phyloP scores from a whole-genome alignment of 495 filamentous ascomycete species.

The Elasticomyces elasticus region DNA sequence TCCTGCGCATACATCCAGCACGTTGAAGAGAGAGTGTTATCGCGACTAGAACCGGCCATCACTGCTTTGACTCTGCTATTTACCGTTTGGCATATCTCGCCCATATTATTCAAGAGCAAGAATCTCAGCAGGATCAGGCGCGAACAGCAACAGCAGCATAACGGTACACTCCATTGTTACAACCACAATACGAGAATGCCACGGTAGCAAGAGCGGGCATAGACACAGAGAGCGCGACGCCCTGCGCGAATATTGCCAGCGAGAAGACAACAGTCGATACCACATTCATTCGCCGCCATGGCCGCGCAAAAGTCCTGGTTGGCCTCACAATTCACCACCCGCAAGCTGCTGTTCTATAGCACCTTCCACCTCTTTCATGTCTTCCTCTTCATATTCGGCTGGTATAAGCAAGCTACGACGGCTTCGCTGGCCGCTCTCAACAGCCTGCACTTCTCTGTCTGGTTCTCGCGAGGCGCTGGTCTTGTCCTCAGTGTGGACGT shows the following conservation, averaged over 20 bases:
- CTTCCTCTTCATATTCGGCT: slow-evolving; percentile 75
- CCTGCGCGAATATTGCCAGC: neutral
- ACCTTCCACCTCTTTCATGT: slow-evolving; percentile 80
- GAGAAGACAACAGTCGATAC: neutral
- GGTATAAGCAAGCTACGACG: slow-evolving; percentile 68
- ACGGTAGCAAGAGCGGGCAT: neutral
- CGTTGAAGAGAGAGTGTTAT: no score
- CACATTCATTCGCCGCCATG: slow-evolving; percentile 4
- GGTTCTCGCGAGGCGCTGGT: slow-evolving; percentile 89
- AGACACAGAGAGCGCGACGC: neutral
- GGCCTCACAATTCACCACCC: slow-evolving; percentile 17
- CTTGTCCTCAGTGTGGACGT: slow-evolving; percentile 72
- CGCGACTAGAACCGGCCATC: neutral
- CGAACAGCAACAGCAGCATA: neutral
- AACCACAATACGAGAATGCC: neutral
- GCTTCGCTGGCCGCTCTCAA: slow-evolving; percentile 64
- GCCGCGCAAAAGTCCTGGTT: slow-evolving; percentile 19
- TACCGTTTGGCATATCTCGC: no score
- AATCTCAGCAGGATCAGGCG: neutral
- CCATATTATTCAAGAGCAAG: no score
- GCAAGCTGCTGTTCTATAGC: slow-evolving; percentile 56
- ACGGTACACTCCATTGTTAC: no score
- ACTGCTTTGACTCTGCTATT: no score
- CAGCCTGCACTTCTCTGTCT: slow-evolving; percentile 75
- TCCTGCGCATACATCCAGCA: neutral